A percentile compares a stretch with the other conserved stretches of the same genome.
Evolutionary conservation across 2,329 filamentous ascomycete genomes (phyloP).

Genomic region (Penicillium thymicola): DNA sequence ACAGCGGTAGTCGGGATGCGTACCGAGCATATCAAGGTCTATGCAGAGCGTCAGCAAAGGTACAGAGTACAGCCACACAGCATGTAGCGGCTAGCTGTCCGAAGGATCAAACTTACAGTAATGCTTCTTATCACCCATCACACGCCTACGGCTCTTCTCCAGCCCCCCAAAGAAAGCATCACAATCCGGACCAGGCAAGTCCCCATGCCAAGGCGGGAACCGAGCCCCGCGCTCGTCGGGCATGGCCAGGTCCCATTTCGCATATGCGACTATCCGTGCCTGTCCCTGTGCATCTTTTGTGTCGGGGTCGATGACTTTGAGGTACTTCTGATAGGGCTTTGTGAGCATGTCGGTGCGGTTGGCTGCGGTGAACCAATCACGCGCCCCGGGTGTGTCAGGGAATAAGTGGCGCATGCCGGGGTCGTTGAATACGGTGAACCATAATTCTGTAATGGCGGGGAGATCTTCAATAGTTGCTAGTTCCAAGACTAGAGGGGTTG

Average conservation of each 20-base stretch:
- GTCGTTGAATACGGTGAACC: constrained; percentile 26
- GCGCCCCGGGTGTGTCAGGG: constrained; percentile 28
- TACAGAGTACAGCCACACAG: background rate
- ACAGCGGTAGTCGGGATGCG: constrained; percentile 42
- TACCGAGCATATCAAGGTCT: constrained; percentile 42
- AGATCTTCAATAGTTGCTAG: constrained; percentile 23
- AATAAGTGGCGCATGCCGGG: constrained; percentile 19
- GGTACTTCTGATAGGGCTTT: constrained; percentile 25
- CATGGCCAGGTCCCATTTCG: constrained; percentile 30
- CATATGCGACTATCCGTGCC: constrained; percentile 25
- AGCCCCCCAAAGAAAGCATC: constrained; percentile 19
- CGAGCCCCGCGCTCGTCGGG: constrained; percentile 25
- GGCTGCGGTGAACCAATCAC: constrained; percentile 25
- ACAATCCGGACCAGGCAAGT: constrained; percentile 16
- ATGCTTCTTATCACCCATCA: constrained; percentile 26
- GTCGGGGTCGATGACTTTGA: constrained; percentile 27
- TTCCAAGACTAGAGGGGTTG: constrained; percentile 7
- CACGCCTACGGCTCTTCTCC: constrained; percentile 19
- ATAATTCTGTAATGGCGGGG: constrained; percentile 23
- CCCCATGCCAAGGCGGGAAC: constrained; percentile 29
- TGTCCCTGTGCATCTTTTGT: constrained; percentile 6
- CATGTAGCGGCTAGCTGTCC: background rate
- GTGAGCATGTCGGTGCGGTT: constrained; percentile 21
- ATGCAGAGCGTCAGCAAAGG: background rate
- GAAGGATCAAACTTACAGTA: constrained; percentile 22